phyloP scores from a whole-genome alignment of 2,329 filamentous ascomycete species.

The Hymenoscyphus infarciens region DNA sequence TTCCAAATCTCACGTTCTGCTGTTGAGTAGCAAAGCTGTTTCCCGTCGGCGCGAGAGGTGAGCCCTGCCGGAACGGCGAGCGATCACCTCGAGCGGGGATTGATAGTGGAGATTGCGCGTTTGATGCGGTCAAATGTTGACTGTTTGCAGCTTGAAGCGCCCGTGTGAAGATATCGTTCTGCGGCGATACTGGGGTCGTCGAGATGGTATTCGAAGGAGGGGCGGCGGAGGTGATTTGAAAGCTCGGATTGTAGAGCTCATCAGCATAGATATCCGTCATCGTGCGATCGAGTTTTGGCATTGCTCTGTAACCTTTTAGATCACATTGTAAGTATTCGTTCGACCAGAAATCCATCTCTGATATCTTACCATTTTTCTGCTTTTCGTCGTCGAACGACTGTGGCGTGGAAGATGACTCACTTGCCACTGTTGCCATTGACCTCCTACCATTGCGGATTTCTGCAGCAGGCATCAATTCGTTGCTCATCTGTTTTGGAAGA shows the following conservation, averaged over 20 bases:
- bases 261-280: conserved; percentile 84
- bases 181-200: conserved; percentile 45
- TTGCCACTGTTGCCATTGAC: conserved; percentile 51
- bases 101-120: conserved; percentile 46
- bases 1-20: conserved; percentile 44
- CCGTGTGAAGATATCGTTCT: conserved; percentile 65
- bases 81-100: conserved; percentile 59
- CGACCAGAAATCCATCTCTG: conserved; percentile 44
- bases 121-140: conserved; percentile 60
- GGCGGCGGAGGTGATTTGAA: conserved; percentile 55
- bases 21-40: conserved; percentile 37
- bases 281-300: conserved; percentile 78
- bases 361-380: conserved; percentile 52
- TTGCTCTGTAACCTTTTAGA: conserved; percentile 49
- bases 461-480: conserved; percentile 33
- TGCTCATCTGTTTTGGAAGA: conserved; percentile 24
- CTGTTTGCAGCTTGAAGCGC: conserved; percentile 76
- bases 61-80: conserved; percentile 77
- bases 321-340: conserved; percentile 63
- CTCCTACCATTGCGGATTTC: conserved; percentile 26
- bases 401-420: conserved; percentile 59
- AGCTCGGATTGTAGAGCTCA: conserved; percentile 75
- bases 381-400: conserved; percentile 51
- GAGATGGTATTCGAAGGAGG: conserved; percentile 46
- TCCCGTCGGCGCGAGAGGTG: conserved; percentile 51